Percentiles rank a stretch among this genome's conserved stretches.
These are phyloP conservation scores for Euphorbia corollata DNA, from an alignment of 441 rosid species.

Conservation along the genomic window DNA sequence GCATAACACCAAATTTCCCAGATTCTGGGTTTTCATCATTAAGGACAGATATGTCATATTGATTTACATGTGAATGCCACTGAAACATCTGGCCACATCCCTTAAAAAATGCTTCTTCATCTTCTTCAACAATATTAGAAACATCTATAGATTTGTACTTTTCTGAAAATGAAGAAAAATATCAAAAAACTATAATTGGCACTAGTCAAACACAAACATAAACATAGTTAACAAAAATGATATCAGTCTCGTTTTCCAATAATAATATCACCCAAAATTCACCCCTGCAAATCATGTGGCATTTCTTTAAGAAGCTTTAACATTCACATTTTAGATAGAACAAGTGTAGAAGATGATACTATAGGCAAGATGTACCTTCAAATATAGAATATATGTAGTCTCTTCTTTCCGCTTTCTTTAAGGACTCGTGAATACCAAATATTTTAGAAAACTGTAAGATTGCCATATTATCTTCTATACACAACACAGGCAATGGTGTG, in stretches of 20 bases:
- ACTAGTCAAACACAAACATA: conserved; percentile 18
- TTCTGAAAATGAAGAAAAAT: conserved; percentile 39
- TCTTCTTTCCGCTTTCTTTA: conserved; percentile 58
- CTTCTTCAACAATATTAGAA: conserved; percentile 76
- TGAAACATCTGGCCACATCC: conserved; percentile 40
- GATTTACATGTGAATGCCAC: conserved; percentile 29
- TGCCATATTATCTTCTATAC: conserved; percentile 76
- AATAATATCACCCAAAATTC: neutral
- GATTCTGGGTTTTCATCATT: conserved; percentile 31
- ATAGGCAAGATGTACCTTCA: conserved; percentile 45
- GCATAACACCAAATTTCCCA: conserved; percentile 30
- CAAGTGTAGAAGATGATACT: neutral
- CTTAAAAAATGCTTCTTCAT: conserved; percentile 73
- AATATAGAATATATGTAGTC: conserved; percentile 45
- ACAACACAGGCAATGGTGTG: conserved; percentile 71
- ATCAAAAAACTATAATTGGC: conserved; percentile 12
- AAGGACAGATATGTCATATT: conserved; percentile 36
- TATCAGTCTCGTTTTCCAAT: neutral
- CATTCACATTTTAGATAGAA: neutral
- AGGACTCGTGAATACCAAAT: conserved; percentile 77
- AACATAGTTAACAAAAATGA: neutral
- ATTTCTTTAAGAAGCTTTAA: conserved; percentile 10
- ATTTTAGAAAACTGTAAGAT: conserved; percentile 90
- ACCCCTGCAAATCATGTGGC: neutral
- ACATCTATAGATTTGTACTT: conserved; percentile 47